These are phyloP conservation scores for Colletotrichum sp. DNA, from an alignment of 2,329 filamentous ascomycete species.

Conservation along the genomic window DNA sequence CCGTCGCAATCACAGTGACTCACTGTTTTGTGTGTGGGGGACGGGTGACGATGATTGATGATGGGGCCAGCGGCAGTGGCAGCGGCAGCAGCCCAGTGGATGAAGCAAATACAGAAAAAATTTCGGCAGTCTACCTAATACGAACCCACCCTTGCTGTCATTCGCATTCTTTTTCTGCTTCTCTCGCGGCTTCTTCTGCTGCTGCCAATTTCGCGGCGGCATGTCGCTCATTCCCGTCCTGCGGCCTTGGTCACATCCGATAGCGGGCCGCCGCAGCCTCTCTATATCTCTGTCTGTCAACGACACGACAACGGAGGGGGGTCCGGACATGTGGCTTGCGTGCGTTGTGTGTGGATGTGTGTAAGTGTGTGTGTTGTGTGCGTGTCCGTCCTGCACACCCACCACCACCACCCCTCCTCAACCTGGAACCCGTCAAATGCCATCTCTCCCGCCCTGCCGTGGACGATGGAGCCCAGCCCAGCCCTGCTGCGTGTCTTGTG, in stretches of 20 bases:
- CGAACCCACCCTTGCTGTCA: neutral
- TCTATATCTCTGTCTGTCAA: neutral
- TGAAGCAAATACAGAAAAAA: neutral
- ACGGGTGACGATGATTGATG: neutral
- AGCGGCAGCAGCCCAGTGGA: neutral
- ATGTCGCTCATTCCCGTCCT: neutral
- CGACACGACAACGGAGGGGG: neutral
- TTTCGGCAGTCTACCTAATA: neutral
- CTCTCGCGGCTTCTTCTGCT: neutral
- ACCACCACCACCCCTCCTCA: neutral
- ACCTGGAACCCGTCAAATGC: neutral
- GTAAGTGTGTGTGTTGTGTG: neutral
- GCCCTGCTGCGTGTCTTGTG: neutral
- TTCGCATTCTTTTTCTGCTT: neutral
- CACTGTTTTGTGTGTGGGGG: neutral
- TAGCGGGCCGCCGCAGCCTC: conserved; percentile 7
- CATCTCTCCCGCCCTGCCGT: neutral
- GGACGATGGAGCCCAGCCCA: neutral
- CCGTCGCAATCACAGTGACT: neutral
- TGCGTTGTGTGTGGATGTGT: neutral
- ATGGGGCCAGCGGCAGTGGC: neutral
- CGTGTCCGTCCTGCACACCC: neutral
- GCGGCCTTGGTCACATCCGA: neutral
- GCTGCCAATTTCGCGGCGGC: neutral
- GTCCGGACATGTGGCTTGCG: neutral